A percentile compares a stretch with the other conserved stretches of the same genome.
Evolutionary conservation across 1,284 basidiomycete species (phyloP).

Genomic region (Ganoderma leucocontextum): DNA sequence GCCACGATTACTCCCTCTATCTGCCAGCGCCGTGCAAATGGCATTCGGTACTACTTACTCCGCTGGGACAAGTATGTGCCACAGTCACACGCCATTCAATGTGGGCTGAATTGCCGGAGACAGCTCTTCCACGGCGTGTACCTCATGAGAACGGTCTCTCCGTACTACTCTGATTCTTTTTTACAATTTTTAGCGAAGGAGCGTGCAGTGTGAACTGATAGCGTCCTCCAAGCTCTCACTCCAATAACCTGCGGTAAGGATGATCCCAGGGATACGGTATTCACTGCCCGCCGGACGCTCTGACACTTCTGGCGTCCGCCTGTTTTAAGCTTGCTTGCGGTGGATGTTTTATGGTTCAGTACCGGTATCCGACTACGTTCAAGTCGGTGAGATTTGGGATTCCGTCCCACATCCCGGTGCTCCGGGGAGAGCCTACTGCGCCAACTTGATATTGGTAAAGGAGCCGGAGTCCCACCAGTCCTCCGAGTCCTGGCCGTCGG

Average conservation of each 20-base stretch:
- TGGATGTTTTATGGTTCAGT: neutral
- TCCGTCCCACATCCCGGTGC: neutral
- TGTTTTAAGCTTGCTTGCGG: neutral
- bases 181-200: neutral
- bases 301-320: neutral
- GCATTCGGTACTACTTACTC: neutral
- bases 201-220: neutral
- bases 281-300: neutral
- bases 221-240: neutral
- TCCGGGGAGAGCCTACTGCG: neutral
- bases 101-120: neutral
- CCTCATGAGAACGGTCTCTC: constrained; percentile 6
- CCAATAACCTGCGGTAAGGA: neutral
- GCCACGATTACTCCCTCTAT: neutral
- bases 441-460: constrained; percentile 2
- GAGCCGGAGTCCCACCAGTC: constrained; percentile 11
- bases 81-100: constrained; percentile 9
- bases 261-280: neutral
- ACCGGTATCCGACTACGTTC: neutral
- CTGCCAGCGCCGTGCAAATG: constrained; percentile 9
- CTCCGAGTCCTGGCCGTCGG: constrained; percentile 13
- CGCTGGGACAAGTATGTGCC: neutral
- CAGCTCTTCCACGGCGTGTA: constrained; percentile 10
- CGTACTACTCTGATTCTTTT: neutral
- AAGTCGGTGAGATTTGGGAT: neutral